These are phyloP conservation scores for Conringia planisiliqua DNA, from an alignment of 345 rosid species.

Conservation along the genomic window DNA sequence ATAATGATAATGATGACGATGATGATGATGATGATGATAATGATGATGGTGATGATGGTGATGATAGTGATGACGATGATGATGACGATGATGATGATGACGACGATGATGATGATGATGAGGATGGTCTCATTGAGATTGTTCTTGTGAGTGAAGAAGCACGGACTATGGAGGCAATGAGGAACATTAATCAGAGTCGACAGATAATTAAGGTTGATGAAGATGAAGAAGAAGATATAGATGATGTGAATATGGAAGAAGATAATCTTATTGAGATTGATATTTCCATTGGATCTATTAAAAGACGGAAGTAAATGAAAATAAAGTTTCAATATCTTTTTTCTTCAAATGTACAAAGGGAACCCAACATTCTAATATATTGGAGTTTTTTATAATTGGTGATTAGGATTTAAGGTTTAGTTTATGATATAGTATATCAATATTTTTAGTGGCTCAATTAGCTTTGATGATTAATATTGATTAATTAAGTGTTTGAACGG, in stretches of 20 bases:
- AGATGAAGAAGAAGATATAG: constrained; percentile 18
- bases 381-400: not conserved
- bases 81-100: constrained; percentile 7
- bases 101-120: constrained; percentile 1
- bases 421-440: not conserved
- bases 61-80: constrained; percentile 21
- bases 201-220: constrained; percentile 6
- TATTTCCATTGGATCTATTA: constrained; percentile 70
- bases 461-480: not conserved
- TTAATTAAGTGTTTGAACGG: not conserved
- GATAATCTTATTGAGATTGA: constrained; percentile 81
- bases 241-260: constrained; percentile 49
- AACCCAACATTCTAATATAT: not conserved
- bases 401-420: not conserved
- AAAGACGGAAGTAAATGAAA: constrained; percentile 33
- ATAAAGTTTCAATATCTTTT: not conserved
- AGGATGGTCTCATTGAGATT: constrained; percentile 34
- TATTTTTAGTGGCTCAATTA: not conserved
- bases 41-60: constrained; percentile 17
- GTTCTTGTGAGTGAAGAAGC: constrained; percentile 15
- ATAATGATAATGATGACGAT: constrained; percentile 17
- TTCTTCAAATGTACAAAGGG: not conserved
- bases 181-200: not conserved
- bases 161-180: constrained; percentile 5
- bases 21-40: not conserved